phyloP scores from a whole-genome alignment of 2,329 filamentous ascomycete genomes.

The Diaporthe sp. region DNA sequence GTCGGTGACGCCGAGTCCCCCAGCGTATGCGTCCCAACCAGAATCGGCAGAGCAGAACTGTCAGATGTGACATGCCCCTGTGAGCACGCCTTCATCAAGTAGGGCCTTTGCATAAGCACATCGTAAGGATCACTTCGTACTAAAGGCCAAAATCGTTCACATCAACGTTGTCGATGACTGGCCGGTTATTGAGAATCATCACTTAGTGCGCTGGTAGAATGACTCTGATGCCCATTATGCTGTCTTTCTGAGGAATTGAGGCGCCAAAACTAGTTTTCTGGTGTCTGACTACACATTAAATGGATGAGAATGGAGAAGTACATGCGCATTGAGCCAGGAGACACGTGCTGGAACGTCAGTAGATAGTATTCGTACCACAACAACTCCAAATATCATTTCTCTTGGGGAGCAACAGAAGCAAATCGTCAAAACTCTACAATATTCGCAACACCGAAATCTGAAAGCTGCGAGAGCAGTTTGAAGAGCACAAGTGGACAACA shows the following conservation, averaged over 20 bases:
- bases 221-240: no score
- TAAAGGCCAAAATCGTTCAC: background rate
- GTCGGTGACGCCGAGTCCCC: background rate
- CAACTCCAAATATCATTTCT: no score
- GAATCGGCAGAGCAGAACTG: background rate
- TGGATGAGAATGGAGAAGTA: no score
- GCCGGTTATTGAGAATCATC: background rate
- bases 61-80: background rate
- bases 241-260: no score
- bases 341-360: no score
- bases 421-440: background rate
- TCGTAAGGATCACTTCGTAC: background rate
- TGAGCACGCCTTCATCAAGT: background rate
- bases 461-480: no score
- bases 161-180: background rate
- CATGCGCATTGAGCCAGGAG: no score
- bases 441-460: background rate
- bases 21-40: background rate
- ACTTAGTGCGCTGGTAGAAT: no score
- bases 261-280: no score
- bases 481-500: background rate
- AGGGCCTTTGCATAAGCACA: background rate
- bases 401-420: background rate
- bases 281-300: no score
- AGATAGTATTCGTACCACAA: no score